Percentiles rank a stretch among this genome's conserved stretches.
Conservation (phyloP, 192 early-diverging fungal genomes). For the Podila verticillata region DNA sequence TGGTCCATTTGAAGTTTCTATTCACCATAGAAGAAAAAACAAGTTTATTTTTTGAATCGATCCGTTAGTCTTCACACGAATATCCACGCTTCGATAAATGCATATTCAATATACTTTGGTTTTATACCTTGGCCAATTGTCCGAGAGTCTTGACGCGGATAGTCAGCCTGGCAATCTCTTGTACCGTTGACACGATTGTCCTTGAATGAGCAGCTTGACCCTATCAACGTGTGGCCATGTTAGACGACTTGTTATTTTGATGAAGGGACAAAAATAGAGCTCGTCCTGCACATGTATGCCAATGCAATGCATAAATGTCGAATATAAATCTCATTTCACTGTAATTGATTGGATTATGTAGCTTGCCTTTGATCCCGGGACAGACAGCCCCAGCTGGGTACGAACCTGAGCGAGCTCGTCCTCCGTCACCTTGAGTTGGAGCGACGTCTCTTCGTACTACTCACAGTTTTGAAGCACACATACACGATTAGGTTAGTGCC, state of each 20-base stretch:
- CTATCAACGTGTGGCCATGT: not conserved
- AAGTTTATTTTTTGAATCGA: not conserved
- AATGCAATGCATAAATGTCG: too few species aligned
- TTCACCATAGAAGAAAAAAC: not conserved
- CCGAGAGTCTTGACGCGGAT: not conserved
- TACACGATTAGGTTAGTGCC: too few species aligned
- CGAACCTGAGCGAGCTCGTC: not conserved
- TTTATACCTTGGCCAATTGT: not conserved
- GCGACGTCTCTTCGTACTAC: not conserved
- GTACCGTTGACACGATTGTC: not conserved
- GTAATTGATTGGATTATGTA: too few species aligned
- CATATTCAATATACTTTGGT: not conserved
- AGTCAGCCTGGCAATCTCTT: not conserved
- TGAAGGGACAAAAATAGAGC: too few species aligned
- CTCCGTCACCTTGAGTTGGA: not conserved
- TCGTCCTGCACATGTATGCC: too few species aligned
- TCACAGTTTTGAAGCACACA: too few species aligned
- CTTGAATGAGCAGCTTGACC: not conserved
- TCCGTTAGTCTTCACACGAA: not conserved
- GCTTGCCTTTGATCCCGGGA: not conserved
- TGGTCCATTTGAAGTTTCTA: constrained; percentile 25
- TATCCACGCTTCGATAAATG: too few species aligned
- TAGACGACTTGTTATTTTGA: too few species aligned
- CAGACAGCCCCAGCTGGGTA: not conserved
- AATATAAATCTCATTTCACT: too few species aligned